phyloP scores from a whole-genome alignment of 2,329 filamentous ascomycete genomes.

The Beauveria varroae region DNA sequence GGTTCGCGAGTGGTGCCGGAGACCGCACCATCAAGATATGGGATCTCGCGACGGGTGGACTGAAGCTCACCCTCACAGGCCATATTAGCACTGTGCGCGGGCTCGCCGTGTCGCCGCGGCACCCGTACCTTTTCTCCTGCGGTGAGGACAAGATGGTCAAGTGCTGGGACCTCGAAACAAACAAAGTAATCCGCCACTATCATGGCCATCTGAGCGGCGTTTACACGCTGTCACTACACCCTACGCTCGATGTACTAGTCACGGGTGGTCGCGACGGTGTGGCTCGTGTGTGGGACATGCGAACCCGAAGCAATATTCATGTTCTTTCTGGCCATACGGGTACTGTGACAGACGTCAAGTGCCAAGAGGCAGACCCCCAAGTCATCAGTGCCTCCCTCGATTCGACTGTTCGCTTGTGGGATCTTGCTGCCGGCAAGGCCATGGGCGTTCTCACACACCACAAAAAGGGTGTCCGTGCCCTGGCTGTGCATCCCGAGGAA shows the following conservation, averaged over 20 bases:
- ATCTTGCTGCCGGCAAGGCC: conserved; percentile 90
- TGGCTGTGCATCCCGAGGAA: conserved; percentile 80
- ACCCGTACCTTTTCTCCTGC: conserved; percentile 96
- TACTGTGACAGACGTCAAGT: conserved; percentile 82
- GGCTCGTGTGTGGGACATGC: conserved; percentile 96
- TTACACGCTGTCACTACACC: conserved; percentile 88
- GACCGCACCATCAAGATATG: conserved; percentile 98
- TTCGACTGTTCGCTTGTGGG: conserved; percentile 86
- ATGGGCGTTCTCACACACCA: conserved; percentile 96
- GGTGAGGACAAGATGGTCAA: conserved; percentile 99
- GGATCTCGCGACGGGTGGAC: conserved; percentile 83
- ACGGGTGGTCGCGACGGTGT: conserved; percentile 94
- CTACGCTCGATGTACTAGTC: conserved; percentile 87
- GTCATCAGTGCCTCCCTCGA: conserved; percentile 92
- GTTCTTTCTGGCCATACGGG: conserved; percentile 85
- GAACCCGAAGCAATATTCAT: conserved; percentile 90
- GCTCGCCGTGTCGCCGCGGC: conserved; percentile 82
- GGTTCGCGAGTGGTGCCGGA: conserved; percentile 93
- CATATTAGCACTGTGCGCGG: conserved; percentile 92
- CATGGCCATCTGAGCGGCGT: conserved; percentile 95
- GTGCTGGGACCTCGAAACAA: conserved; percentile 99
- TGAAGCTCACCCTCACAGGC: conserved; percentile 80
- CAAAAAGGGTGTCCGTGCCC: conserved; percentile 88
- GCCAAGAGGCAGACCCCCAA: conserved; percentile 94
- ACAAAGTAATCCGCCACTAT: conserved; percentile 97